Base-by-base conservation (phyloP, 805 yeast genomes). In the Pichia deserticola region DNA sequence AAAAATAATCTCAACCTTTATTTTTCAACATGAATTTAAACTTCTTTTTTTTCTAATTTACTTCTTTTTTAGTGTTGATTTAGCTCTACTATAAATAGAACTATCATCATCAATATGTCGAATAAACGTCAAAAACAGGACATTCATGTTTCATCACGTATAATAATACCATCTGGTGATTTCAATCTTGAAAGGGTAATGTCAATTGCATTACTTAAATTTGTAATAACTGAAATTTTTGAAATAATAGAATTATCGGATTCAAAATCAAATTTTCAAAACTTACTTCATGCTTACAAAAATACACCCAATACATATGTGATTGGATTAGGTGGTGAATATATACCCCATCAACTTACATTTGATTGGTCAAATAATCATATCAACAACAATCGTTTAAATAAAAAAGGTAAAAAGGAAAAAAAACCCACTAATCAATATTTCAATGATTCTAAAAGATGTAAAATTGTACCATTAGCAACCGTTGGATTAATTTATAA, bases 401-500 rank as follows among this genome's bases (percentile, higher is more conserved):
- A 36, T 7, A 36, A 42, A 1, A 36, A 30, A 30, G 38, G 36
- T 12, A 44, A 42, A n/a, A 4, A 28, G 40, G 27, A 8, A 27
- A 25, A 34, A 27, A 34, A 34, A n/a, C 9, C 9, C 5, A 7
- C 33, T n/a, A 27, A 25, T 30, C 15, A 41, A 29, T 5, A 47
- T 32, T 47, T 47, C 25, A 47, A 47, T 15, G 45, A 47, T 36
- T 36, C 50, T 1, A 36, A 20, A 42, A 27, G 50, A 28, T n/a
- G 46, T 28, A 41, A 47, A 29, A 4, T 47, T n/a, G 46, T 42
- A 1, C 48, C 39, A 11, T 40, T 92, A 55, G 82, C 93, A 25
- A 84, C 95, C 50, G 97, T 97, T 11, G 99, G 99, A 29, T 74
- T 92, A 51, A 80, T 92, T 15, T 92, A 83, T 74, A 90, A 89